Base-by-base conservation (phyloP, 148 eudicot genomes). In the Spergularia marina region DNA sequence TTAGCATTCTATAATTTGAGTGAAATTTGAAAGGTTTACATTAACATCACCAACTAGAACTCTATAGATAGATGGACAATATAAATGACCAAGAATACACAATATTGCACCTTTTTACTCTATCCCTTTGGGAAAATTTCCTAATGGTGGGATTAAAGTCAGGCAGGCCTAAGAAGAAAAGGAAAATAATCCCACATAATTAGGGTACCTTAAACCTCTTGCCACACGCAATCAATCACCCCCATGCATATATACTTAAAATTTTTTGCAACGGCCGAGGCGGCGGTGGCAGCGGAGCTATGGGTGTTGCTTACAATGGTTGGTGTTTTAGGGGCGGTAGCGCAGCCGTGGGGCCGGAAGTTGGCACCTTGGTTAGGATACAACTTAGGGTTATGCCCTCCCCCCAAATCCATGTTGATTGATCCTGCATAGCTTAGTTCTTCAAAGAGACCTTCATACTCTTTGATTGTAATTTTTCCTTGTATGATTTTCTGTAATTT, bases 351-450 rank as follows among this genome's bases (percentile, higher is more conserved):
- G 81, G 61, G 81, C 30, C 81, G 65, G 4, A 78, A 64, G 44
- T 77, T 77, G 34, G 71, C 64, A 15, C 76, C 68, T 77, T 21
- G 71, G 65, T 77, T 77, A 62, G 80, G 80, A 18, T 53, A 71
- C 44, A 14, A 65, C 10, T 71, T 72, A 14, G 76, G 72, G 9
- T 53, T 71, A 18, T 64, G 53, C 53, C 53, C 54, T 0, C 47
- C 71, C 47, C 64, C 63, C 8, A 65, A 25, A 55, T 47, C 76
- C 12, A 25, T 73, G 53, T 30, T 72, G 20, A 47, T 47, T 56
- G 12, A 72, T 71, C 65, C 49, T 44, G 49, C 69, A 30, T 30
- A 62, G 53, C 23, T 70, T 71, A 77, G 12, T 40, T 54, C 49
- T 70, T 20, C 54, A 68, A 53, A 70, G 25, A 52, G 49, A 15